Evolutionary conservation across 2,329 filamentous ascomycete genomes (phyloP).

Genomic region (Penicillium sp.): DNA sequence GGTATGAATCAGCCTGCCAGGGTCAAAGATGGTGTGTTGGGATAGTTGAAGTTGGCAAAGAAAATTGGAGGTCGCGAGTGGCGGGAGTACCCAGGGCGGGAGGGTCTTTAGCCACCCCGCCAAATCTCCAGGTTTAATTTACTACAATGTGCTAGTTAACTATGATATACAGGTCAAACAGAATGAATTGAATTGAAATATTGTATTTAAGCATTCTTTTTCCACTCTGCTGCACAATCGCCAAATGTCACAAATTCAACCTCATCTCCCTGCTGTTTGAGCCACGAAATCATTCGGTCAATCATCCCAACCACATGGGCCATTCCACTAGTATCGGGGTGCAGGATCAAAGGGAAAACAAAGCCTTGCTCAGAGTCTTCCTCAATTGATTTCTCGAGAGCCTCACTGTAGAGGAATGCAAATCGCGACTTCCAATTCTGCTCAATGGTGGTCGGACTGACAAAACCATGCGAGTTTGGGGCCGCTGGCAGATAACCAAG

Average conservation of each 20-base stretch:
- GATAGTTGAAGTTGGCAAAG: slow-evolving; percentile 1
- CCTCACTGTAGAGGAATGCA: slow-evolving; percentile 47
- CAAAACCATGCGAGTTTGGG: slow-evolving; percentile 58
- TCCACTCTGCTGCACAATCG: slow-evolving; percentile 34
- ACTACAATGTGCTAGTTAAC: no score
- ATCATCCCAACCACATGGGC: slow-evolving; percentile 62
- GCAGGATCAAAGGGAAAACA: slow-evolving; percentile 55
- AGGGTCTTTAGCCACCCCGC: background rate
- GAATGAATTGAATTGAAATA: background rate
- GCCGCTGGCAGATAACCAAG: slow-evolving; percentile 47
- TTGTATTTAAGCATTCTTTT: slow-evolving; percentile 11
- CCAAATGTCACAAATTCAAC: slow-evolving; percentile 35
- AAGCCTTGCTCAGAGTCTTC: slow-evolving; percentile 24
- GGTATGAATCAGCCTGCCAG: slow-evolving; percentile 9
- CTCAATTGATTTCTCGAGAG: slow-evolving; percentile 39
- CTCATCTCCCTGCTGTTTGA: slow-evolving; percentile 41
- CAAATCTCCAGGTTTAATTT: background rate
- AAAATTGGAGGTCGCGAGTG: slow-evolving; percentile 7
- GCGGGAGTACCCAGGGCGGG: slow-evolving; percentile 11
- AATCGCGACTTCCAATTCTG: slow-evolving; percentile 63
- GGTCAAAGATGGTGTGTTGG: background rate
- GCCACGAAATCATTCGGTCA: slow-evolving; percentile 53
- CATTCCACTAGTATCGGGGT: slow-evolving; percentile 62
- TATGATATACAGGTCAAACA: no score
- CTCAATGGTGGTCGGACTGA: slow-evolving; percentile 58